These are phyloP conservation scores for Ophiocordyceps camponoti-saundersi DNA, from an alignment of 2,329 filamentous ascomycete genomes.

Conservation along the genomic window DNA sequence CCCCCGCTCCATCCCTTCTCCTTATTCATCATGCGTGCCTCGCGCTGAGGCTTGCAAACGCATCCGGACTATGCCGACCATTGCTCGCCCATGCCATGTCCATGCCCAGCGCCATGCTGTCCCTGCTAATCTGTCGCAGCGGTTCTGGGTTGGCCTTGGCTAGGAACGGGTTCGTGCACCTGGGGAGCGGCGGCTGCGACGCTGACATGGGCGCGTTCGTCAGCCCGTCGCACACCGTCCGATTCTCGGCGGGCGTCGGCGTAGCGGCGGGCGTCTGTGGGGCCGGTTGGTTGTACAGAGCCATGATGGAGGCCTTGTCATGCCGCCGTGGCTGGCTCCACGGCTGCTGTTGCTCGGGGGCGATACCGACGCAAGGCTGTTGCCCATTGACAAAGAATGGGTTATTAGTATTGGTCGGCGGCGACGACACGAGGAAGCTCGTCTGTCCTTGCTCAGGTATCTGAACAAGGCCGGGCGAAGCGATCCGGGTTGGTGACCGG, in stretches of 20 bases:
- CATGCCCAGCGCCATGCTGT: slow-evolving; percentile 52
- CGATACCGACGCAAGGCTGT: slow-evolving; percentile 6
- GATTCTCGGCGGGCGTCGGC: slow-evolving; percentile 13
- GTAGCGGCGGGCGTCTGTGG: slow-evolving; percentile 11
- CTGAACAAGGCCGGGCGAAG: slow-evolving; percentile 30
- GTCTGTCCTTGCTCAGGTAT: slow-evolving; percentile 35
- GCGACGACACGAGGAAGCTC: slow-evolving; percentile 18
- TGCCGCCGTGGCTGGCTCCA: slow-evolving; percentile 29
- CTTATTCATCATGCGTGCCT: slow-evolving; percentile 24
- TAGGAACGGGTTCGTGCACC: slow-evolving; percentile 42
- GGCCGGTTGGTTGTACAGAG: slow-evolving; percentile 48
- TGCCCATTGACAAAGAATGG: slow-evolving; percentile 18
- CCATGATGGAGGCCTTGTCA: slow-evolving; percentile 60
- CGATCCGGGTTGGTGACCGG: slow-evolving; percentile 31
- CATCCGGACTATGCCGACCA: slow-evolving; percentile 63
- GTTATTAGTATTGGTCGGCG: slow-evolving; percentile 15
- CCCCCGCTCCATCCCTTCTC: not conserved
- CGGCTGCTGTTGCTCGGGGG: slow-evolving; percentile 13
- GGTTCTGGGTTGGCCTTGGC: slow-evolving; percentile 23
- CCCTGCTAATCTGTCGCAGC: slow-evolving; percentile 36
- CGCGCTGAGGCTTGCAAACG: slow-evolving; percentile 60
- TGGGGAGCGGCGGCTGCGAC: slow-evolving; percentile 18
- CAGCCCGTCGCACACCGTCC: slow-evolving; percentile 8
- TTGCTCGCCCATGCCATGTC: slow-evolving; percentile 44
- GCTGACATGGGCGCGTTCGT: slow-evolving; percentile 11